phyloP scores from a whole-genome alignment of 805 yeast genomes.

The Komagataella ulmi region DNA sequence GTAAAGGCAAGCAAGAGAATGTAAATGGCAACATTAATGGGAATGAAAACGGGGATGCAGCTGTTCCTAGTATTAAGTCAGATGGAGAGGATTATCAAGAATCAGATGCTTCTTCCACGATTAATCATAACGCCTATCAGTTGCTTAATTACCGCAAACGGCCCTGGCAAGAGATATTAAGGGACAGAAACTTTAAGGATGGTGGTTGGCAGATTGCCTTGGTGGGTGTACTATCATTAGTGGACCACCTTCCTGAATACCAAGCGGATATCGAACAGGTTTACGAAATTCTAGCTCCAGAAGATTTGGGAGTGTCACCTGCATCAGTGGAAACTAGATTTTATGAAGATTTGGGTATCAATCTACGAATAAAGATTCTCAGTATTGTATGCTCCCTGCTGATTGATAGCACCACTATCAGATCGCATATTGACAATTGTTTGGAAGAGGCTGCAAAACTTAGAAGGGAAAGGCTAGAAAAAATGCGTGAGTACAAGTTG shows the following conservation, averaged over 20 bases:
- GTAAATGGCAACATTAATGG: conserved; percentile 8
- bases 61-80: conserved; percentile 5
- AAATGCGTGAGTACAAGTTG: conserved; percentile 43
- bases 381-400: conserved; percentile 53
- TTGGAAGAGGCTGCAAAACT: conserved; percentile 48
- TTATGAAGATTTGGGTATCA: conserved; percentile 33
- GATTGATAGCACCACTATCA: conserved; percentile 41
- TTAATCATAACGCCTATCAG: conserved; percentile 28
- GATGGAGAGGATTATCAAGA: conserved; percentile 10
- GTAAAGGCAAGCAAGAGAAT: not conserved
- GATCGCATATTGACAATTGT: conserved; percentile 54
- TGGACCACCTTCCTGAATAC: conserved; percentile 45
- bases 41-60: conserved; percentile 18
- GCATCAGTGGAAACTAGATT: conserved; percentile 39
- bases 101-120: conserved; percentile 15
- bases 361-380: conserved; percentile 42
- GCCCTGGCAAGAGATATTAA: conserved; percentile 69
- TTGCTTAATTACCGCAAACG: conserved; percentile 42
- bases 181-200: conserved; percentile 62
- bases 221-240: conserved; percentile 55
- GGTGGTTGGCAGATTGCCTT: conserved; percentile 79
- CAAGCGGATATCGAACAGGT: conserved; percentile 33
- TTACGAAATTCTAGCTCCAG: conserved; percentile 46
- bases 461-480: conserved; percentile 56
- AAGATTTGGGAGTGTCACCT: conserved; percentile 32